These are phyloP conservation scores for Oryza coarctata DNA, from an alignment of 176 grass and related monocot genomes.

Conservation along the genomic window DNA sequence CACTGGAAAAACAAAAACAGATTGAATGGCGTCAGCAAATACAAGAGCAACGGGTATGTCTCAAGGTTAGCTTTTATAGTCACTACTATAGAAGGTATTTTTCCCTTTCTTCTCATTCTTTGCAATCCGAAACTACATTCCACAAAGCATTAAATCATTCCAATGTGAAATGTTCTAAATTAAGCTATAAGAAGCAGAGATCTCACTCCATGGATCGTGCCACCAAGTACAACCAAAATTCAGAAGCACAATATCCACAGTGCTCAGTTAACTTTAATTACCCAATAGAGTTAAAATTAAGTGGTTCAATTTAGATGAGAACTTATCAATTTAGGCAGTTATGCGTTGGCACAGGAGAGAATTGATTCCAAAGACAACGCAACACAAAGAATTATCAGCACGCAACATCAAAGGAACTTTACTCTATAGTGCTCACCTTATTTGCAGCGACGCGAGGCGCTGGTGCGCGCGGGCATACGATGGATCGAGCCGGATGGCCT, in stretches of 20 bases:
- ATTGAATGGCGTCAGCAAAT: not conserved
- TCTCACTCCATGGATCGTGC: not conserved
- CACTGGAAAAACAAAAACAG: not conserved
- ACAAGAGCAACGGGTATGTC: not conserved
- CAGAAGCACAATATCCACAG: not conserved
- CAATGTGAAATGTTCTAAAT: not conserved
- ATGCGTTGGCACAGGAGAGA: not conserved
- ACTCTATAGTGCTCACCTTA: slow-evolving; percentile 35
- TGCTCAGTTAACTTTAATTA: not conserved
- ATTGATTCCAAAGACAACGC: slow-evolving; percentile 6
- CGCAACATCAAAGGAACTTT: not conserved
- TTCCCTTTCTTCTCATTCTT: not conserved
- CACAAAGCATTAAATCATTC: not conserved
- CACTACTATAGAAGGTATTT: not conserved
- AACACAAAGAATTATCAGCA: not conserved
- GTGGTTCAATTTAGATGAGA: not conserved
- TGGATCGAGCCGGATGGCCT: slow-evolving; percentile 51
- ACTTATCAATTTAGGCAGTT: not conserved
- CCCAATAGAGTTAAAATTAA: not conserved
- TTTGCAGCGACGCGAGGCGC: slow-evolving; percentile 42
- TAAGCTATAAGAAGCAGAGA: not conserved
- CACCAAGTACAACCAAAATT: not conserved
- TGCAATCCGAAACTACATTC: not conserved
- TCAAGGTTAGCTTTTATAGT: not conserved
- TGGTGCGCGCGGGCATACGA: slow-evolving; percentile 44